A percentile compares a stretch with the other conserved stretches of the same genome.
phyloP scores from a whole-genome alignment of 768 basidiomycete genomes.

The Collybia sp. region DNA sequence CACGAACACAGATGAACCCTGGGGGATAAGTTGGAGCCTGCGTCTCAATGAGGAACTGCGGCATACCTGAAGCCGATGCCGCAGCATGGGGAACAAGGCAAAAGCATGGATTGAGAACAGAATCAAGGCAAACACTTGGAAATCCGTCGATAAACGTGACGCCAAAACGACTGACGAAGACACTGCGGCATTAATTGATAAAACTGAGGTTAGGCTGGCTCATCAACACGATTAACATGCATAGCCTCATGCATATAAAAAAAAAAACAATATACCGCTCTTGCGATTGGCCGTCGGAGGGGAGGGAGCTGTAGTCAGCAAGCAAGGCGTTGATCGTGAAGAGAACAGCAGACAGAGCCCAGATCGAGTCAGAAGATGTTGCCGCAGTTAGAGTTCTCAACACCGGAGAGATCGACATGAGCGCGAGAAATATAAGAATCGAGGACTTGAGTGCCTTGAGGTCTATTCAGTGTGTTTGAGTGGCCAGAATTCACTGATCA shows the following conservation, averaged over 20 bases:
- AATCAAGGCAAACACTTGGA: conserved; percentile 86
- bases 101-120: conserved; percentile 81
- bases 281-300: conserved; percentile 37
- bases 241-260: no score
- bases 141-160: conserved; percentile 78
- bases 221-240: background rate
- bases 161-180: conserved; percentile 92
- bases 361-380: conserved; percentile 95
- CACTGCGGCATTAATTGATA: conserved; percentile 89
- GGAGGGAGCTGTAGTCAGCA: conserved; percentile 70
- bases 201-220: conserved; percentile 69
- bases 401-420: conserved; percentile 89
- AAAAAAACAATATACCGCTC: conserved; percentile 51
- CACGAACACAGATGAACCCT: conserved; percentile 44
- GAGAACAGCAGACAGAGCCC: conserved; percentile 86
- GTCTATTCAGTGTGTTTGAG: conserved; percentile 31
- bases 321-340: conserved; percentile 80
- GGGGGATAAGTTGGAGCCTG: conserved; percentile 4
- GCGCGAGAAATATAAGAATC: conserved; percentile 80
- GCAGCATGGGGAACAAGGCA: conserved; percentile 78
- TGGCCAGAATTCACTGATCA: conserved; percentile 7
- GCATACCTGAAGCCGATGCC: conserved; percentile 65
- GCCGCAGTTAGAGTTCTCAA: conserved; percentile 89
- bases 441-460: conserved; percentile 75
- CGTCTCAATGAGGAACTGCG: conserved; percentile 8